Evolutionary conservation across 2,329 filamentous ascomycete genomes (phyloP).

Genomic region (Oidium heveae): DNA sequence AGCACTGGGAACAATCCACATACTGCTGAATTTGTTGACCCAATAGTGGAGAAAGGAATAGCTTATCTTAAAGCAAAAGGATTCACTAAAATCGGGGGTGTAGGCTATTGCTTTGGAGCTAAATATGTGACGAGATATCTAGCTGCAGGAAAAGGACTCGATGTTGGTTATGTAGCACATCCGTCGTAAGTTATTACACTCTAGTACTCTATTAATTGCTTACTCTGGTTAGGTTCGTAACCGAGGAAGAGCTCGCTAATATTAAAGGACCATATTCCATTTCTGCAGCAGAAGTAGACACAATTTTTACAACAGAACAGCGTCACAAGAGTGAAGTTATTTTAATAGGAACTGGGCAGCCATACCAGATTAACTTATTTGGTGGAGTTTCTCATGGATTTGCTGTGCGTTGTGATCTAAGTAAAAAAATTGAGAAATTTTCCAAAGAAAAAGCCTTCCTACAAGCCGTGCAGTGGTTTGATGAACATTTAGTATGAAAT

Average conservation of each 20-base stretch:
- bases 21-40: constrained; percentile 10
- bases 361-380: constrained; percentile 51
- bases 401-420: constrained; percentile 36
- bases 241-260: constrained; percentile 35
- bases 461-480: constrained; percentile 58
- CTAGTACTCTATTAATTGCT: background rate
- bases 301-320: constrained; percentile 36
- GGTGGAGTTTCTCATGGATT: constrained; percentile 52
- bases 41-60: constrained; percentile 23
- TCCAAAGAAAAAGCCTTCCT: constrained; percentile 62
- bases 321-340: constrained; percentile 40
- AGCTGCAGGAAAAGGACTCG: constrained; percentile 27
- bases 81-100: constrained; percentile 32
- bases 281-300: constrained; percentile 27
- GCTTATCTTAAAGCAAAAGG: constrained; percentile 31
- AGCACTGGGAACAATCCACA: constrained; percentile 13
- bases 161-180: constrained; percentile 51
- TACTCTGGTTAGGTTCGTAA: constrained; percentile 26
- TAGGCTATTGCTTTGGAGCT: constrained; percentile 51
- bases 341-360: constrained; percentile 25
- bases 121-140: constrained; percentile 52
- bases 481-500: constrained; percentile 24
- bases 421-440: constrained; percentile 30
- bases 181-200: constrained; percentile 23
- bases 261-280: constrained; percentile 47